Evolutionary conservation across 192 early-diverging fungal species (phyloP).

Genomic region (Bifiguratus adelaidae): DNA sequence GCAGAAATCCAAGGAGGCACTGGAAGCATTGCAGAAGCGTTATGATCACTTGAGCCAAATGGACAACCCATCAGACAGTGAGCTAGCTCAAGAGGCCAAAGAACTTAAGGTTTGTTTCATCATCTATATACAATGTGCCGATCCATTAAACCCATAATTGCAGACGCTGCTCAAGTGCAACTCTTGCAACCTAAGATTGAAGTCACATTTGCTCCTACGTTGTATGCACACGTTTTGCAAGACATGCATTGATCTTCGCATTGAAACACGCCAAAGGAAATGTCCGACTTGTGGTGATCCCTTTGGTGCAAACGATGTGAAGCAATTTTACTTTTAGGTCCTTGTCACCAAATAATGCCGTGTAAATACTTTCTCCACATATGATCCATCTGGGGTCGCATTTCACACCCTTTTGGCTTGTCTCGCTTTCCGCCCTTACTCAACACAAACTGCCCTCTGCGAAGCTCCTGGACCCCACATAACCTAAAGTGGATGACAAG

Average conservation of each 20-base stretch:
- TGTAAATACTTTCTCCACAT: too few species aligned
- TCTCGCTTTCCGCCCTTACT: too few species aligned
- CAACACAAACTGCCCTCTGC: too few species aligned
- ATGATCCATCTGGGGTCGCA: too few species aligned
- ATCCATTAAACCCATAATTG: conserved; percentile 8
- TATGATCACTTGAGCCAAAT: conserved; percentile 45
- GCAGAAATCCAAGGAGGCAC: conserved; percentile 9
- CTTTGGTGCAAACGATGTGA: conserved; percentile 75
- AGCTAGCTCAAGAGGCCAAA: conserved; percentile 45
- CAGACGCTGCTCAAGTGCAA: conserved; percentile 84
- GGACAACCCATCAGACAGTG: conserved; percentile 46
- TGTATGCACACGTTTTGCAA: conserved; percentile 98
- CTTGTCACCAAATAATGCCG: too few species aligned
- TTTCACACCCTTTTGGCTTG: too few species aligned
- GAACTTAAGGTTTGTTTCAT: conserved; percentile 19
- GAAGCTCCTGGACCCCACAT: too few species aligned
- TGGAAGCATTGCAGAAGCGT: conserved; percentile 40
- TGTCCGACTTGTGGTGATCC: conserved; percentile 81
- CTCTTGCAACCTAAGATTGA: conserved; percentile 78
- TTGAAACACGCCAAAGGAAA: conserved; percentile 79
- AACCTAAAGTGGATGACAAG: too few species aligned
- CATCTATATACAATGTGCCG: neutral
- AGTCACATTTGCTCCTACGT: conserved; percentile 67
- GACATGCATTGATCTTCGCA: conserved; percentile 74
- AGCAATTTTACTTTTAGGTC: conserved; percentile 67